Percentiles rank a stretch among this genome's conserved stretches.
Conservation (phyloP, 1,284 basidiomycete genomes). For the Marasmius oreades region DNA sequence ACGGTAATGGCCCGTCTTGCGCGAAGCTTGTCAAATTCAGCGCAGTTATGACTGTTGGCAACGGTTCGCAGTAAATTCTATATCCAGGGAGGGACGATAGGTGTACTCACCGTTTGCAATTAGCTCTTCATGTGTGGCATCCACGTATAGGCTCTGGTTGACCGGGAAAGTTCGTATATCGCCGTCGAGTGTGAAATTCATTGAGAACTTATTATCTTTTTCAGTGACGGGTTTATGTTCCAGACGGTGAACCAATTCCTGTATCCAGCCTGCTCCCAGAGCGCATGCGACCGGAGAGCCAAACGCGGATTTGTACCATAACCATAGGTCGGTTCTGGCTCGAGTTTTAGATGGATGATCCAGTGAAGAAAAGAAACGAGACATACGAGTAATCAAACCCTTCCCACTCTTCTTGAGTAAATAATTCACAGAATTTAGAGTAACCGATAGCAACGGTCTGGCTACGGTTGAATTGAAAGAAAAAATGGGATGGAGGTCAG, state of each 20-base stretch:
- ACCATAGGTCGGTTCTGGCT: constrained; percentile 44
- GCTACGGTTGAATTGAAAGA: not conserved
- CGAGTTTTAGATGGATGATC: not conserved
- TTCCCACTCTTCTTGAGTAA: constrained; percentile 87
- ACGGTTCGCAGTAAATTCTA: not conserved
- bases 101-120: constrained; percentile 64
- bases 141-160: constrained; percentile 77
- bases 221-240: constrained; percentile 64
- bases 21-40: constrained; percentile 74
- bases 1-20: constrained; percentile 63
- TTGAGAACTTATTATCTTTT: constrained; percentile 67
- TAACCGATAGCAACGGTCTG: constrained; percentile 89
- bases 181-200: constrained; percentile 76
- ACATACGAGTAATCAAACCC: constrained; percentile 82
- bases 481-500: not conserved
- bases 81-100: not conserved
- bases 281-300: constrained; percentile 77
- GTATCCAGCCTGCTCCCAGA: constrained; percentile 83
- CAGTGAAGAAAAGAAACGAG: not conserved
- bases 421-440: constrained; percentile 86
- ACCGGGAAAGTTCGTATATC: constrained; percentile 77
- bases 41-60: constrained; percentile 57
- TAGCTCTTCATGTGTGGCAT: constrained; percentile 84
- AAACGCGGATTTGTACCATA: constrained; percentile 75
- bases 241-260: constrained; percentile 78